Percentiles rank a stretch among this genome's conserved stretches.
Evolutionary conservation across 2,329 filamentous ascomycete species (phyloP).

Genomic region (Zasmidium citrigriseum): DNA sequence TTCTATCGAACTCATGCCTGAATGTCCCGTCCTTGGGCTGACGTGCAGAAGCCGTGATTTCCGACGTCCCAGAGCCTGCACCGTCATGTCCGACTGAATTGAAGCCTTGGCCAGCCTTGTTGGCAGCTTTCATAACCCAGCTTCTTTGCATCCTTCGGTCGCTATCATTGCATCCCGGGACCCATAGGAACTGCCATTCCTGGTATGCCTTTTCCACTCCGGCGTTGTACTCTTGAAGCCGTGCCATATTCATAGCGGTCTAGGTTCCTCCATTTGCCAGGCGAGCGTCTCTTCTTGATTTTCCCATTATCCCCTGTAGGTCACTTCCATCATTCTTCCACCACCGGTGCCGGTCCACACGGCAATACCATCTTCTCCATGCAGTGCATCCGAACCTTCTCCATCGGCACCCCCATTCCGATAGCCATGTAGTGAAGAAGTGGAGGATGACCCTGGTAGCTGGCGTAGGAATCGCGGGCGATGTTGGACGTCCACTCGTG

Average conservation of each 20-base stretch:
- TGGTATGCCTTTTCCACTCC: too few species aligned
- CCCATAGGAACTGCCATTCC: too few species aligned
- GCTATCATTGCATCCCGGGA: too few species aligned
- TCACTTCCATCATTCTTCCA: slow-evolving; percentile 23
- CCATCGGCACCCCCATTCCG: slow-evolving; percentile 76
- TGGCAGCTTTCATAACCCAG: too few species aligned
- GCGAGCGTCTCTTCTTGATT: neutral
- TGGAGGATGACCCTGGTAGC: slow-evolving; percentile 85
- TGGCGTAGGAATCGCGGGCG: slow-evolving; percentile 86
- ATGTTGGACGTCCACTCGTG: slow-evolving; percentile 98
- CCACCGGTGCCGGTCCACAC: slow-evolving; percentile 46
- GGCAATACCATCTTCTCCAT: slow-evolving; percentile 73
- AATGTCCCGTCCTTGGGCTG: neutral
- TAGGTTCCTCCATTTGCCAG: neutral
- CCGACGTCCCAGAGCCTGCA: neutral
- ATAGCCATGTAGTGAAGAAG: slow-evolving; percentile 86
- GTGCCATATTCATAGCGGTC: too few species aligned
- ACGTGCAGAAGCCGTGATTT: neutral
- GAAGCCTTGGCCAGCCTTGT: too few species aligned
- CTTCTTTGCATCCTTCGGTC: too few species aligned
- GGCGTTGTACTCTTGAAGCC: too few species aligned
- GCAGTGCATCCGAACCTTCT: slow-evolving; percentile 76
- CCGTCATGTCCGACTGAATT: too few species aligned
- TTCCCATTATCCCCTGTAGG: neutral
- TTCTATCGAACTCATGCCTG: neutral